Conservation (phyloP, 257 asterid species). For the Ligustrum vulgare region DNA sequence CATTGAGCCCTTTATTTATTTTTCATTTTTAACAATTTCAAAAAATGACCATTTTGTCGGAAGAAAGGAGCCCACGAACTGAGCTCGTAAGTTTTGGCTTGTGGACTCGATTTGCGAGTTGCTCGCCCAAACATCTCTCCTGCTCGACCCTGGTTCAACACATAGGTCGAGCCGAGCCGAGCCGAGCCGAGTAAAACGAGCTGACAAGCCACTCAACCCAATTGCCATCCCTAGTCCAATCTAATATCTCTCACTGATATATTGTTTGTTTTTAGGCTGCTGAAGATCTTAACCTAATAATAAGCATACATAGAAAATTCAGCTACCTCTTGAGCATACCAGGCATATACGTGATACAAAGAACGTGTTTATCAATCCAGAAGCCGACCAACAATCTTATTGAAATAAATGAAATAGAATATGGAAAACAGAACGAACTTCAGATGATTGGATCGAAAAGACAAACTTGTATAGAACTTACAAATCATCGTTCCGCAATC, state of each 20-base stretch:
- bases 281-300: slow-evolving; percentile 63
- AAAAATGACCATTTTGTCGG: too few relatives aligned
- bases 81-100: too few relatives aligned
- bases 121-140: too few relatives aligned
- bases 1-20: too few relatives aligned
- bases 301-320: slow-evolving; percentile 70
- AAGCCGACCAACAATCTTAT: slow-evolving; percentile 28
- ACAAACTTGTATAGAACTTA: slow-evolving; percentile 33
- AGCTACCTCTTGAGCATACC: slow-evolving; percentile 71
- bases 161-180: too few relatives aligned
- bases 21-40: too few relatives aligned
- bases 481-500: slow-evolving; percentile 27
- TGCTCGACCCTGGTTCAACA: too few relatives aligned
- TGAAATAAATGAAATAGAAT: slow-evolving; percentile 25
- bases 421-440: slow-evolving; percentile 30
- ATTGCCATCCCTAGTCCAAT: too few relatives aligned
- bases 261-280: slow-evolving; percentile 37
- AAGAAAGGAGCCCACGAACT: too few relatives aligned
- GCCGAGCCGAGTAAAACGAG: too few relatives aligned
- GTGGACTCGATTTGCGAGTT: too few relatives aligned
- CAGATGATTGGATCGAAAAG: slow-evolving; percentile 46
- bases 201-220: too few relatives aligned
- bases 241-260: background rate
- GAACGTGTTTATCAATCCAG: slow-evolving; percentile 48
- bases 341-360: slow-evolving; percentile 53